Base-by-base conservation (phyloP, 148 eudicot genomes). In the Dysphania ambrosioides region DNA sequence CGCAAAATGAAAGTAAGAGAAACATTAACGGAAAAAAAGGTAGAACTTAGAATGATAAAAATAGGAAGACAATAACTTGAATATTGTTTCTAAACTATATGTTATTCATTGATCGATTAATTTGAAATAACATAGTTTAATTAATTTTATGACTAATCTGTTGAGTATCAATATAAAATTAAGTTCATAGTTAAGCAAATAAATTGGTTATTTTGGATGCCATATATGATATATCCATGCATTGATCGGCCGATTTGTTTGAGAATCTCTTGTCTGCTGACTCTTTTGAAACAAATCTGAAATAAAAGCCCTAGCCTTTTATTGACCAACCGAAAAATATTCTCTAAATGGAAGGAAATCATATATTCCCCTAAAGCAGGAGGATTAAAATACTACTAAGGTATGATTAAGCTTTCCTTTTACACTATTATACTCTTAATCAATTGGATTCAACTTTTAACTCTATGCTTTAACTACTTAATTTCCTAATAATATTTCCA, bases 401-500 rank as follows among this genome's bases (percentile, higher is more conserved):
- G 35, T 11, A 60, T 27, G 65, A 60, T 60, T 60, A 60, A 19
- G 65, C 65, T 60, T 60, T 15, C 34, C n/a, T 27, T 60, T 60
- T 53, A 53, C 8, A 27, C 15, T 10, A 29, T 60, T 2, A 60
- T 60, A 60, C 13, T 60, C 21, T 27, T 60, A 60, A 60, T n/a
- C n/a, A n/a, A n/a, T 58, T 29, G 65, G 65, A 60, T 27, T 2
- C 65, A 60, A 13, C 65, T 60, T 60, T 29, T 12, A 12, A 60
- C 30, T 27, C 35, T 21, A 53, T 6, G 26, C 26, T 53, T 53
- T 53, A 4, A n/a, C 4, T 49, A 49, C 55, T 4, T 49, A 49
- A 49, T 49, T 49, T 53, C 5, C 26, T 53, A 19, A 21, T 53
- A 0, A 2, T 35, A 5, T 60, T 29, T 29, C 19, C 35, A 8